Evolutionary conservation across 139 green algal genomes (phyloP).

Genomic region (Chlorella sp.): DNA sequence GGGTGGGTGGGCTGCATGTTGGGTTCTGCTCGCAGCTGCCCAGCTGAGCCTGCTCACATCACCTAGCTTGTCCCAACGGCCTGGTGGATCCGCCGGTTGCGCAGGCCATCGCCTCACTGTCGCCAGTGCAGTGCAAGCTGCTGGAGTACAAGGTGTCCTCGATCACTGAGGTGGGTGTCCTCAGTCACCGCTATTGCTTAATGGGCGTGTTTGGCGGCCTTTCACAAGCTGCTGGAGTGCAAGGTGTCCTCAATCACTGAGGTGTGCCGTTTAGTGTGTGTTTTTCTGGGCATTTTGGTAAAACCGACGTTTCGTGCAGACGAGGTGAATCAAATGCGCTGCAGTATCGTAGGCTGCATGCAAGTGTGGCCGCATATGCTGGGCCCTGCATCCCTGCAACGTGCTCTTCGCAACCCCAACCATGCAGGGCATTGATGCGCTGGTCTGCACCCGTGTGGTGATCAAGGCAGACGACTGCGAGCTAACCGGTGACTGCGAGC

Average conservation of each 20-base stretch:
- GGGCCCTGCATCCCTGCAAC: too few species aligned
- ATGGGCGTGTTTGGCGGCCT: not conserved
- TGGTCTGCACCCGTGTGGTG: slow-evolving; percentile 87
- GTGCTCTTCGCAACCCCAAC: too few species aligned
- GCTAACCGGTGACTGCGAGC: not conserved
- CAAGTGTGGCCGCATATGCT: slow-evolving; percentile 45
- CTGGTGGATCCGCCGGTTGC: too few species aligned
- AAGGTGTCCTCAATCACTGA: not conserved
- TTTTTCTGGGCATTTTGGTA: too few species aligned
- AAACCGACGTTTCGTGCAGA: too few species aligned
- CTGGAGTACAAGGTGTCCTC: slow-evolving; percentile 5
- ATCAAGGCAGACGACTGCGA: slow-evolving; percentile 69
- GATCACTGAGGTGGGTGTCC: not conserved
- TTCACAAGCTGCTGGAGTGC: not conserved
- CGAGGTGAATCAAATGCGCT: not conserved
- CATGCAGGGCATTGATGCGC: slow-evolving; percentile 95
- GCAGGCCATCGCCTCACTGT: slow-evolving; percentile 13
- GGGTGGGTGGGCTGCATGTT: too few species aligned
- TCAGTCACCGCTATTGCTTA: too few species aligned
- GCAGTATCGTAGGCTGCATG: slow-evolving; percentile 52
- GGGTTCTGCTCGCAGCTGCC: too few species aligned
- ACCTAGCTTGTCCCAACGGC: too few species aligned
- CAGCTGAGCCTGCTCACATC: too few species aligned
- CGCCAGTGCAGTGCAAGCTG: not conserved
- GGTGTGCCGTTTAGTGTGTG: not conserved